Conservation (phyloP, 495 filamentous ascomycete species). For the Aspergillus cavernicola region DNA sequence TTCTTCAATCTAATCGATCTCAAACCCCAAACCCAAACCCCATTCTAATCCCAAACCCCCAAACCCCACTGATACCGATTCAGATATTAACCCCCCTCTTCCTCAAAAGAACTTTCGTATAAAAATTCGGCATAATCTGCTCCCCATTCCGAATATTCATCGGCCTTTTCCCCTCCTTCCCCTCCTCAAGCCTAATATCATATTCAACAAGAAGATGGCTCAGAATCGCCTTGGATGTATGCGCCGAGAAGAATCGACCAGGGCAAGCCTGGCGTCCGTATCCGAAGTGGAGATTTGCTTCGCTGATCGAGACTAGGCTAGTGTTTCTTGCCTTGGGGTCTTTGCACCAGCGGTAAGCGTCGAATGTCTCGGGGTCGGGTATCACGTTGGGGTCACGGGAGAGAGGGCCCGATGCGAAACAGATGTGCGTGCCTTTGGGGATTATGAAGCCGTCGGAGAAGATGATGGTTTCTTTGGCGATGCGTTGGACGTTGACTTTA, state of each 20-base stretch:
- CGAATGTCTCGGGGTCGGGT: constrained; percentile 23
- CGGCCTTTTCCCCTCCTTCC: constrained; percentile 19
- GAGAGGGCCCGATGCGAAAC: constrained; percentile 33
- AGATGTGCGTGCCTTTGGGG: constrained; percentile 29
- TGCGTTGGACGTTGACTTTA: constrained; percentile 15
- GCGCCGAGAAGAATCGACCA: constrained; percentile 54
- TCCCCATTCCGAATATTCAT: constrained; percentile 28
- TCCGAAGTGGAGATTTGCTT: constrained; percentile 32
- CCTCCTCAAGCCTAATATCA: constrained; percentile 40
- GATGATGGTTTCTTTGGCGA: constrained; percentile 22
- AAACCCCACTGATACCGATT: neutral
- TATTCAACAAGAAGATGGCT: constrained; percentile 50
- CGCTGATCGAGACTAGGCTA: constrained; percentile 24
- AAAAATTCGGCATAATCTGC: constrained; percentile 28
- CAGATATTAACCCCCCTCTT: constrained; percentile 13
- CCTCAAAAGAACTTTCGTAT: constrained; percentile 25
- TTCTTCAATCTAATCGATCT: too few species aligned
- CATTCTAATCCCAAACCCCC: too few species aligned
- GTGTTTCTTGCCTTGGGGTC: constrained; percentile 2
- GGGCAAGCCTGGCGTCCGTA: constrained; percentile 43
- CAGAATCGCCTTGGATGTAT: constrained; percentile 54
- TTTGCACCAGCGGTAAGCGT: constrained; percentile 36
- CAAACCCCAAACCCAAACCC: too few species aligned
- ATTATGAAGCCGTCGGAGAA: constrained; percentile 29
- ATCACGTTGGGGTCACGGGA: constrained; percentile 27